phyloP scores from a whole-genome alignment of 2,329 filamentous ascomycete species.

The Talaromyces sp. region DNA sequence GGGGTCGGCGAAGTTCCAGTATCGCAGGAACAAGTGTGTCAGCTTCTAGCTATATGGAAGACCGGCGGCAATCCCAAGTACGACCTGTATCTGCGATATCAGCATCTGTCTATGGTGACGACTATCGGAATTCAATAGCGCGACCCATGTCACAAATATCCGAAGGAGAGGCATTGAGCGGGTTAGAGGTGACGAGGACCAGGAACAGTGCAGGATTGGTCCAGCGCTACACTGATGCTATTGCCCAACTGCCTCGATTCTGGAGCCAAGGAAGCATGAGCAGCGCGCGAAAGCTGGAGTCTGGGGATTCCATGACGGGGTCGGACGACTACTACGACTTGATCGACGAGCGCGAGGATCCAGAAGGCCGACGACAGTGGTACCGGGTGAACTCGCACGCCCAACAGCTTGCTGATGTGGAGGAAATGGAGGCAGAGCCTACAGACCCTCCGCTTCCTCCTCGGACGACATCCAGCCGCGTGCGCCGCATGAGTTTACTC shows the following conservation, averaged over 20 bases:
- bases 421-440: neutral
- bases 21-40: conserved; percentile 28
- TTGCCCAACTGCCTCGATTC: conserved; percentile 31
- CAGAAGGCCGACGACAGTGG: conserved; percentile 17
- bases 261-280: conserved; percentile 30
- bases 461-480: conserved; percentile 2
- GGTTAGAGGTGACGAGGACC: conserved; percentile 13
- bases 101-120: conserved; percentile 30
- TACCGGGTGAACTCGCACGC: conserved; percentile 15
- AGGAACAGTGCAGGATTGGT: conserved; percentile 30
- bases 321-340: conserved; percentile 17
- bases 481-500: conserved; percentile 18
- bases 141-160: conserved; percentile 22
- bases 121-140: conserved; percentile 25
- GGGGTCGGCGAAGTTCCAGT: conserved; percentile 30
- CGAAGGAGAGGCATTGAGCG: conserved; percentile 15
- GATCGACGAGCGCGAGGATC: conserved; percentile 16
- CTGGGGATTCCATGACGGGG: conserved; percentile 13
- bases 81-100: conserved; percentile 31
- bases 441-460: conserved; percentile 2
- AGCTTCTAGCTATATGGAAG: conserved; percentile 26
- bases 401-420: conserved; percentile 7
- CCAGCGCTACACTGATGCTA: conserved; percentile 31
- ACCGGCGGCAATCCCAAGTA: conserved; percentile 25
- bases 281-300: conserved; percentile 17